Conservation (phyloP, 2,329 filamentous ascomycete species). For the Fusarium praegraminearum region DNA sequence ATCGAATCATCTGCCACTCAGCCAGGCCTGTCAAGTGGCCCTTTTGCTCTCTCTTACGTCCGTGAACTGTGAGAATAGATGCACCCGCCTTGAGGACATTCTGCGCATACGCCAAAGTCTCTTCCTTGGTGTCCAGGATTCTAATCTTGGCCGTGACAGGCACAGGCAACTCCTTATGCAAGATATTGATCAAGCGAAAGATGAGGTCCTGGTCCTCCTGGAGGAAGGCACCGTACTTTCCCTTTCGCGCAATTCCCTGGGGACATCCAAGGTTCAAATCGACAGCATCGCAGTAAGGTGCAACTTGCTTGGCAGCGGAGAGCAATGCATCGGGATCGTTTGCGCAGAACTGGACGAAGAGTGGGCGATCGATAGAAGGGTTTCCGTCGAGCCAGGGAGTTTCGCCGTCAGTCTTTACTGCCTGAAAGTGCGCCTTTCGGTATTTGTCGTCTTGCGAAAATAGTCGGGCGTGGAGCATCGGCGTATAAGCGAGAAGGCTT, state of each 20-base stretch:
- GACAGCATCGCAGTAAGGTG: conserved; percentile 92
- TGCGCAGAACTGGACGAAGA: conserved; percentile 97
- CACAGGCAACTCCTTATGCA: conserved; percentile 81
- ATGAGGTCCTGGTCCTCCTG: conserved; percentile 93
- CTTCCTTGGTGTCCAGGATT: conserved; percentile 86
- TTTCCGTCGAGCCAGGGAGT: conserved; percentile 85
- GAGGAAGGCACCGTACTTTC: conserved; percentile 92
- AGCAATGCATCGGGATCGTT: conserved; percentile 86
- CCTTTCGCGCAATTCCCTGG: conserved; percentile 91
- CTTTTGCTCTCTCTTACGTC: conserved; percentile 89
- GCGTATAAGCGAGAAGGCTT: conserved; percentile 86
- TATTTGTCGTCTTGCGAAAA: conserved; percentile 83
- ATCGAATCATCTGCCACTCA: conserved; percentile 88
- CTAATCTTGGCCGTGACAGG: conserved; percentile 97
- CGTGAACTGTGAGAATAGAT: conserved; percentile 94
- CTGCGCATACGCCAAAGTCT: conserved; percentile 87
- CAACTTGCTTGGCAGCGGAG: conserved; percentile 79
- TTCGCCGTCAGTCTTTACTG: conserved; percentile 57
- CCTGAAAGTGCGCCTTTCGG: conserved; percentile 84
- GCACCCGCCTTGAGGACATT: conserved; percentile 90
- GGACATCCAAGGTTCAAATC: conserved; percentile 97
- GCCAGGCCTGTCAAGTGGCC: conserved; percentile 94
- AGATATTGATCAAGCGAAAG: conserved; percentile 81
- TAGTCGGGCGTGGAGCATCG: conserved; percentile 95
- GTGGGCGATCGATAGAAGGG: conserved; percentile 82